These are phyloP conservation scores for Beauveria varroae DNA, from an alignment of 2,329 filamentous ascomycete species.

Conservation along the genomic window DNA sequence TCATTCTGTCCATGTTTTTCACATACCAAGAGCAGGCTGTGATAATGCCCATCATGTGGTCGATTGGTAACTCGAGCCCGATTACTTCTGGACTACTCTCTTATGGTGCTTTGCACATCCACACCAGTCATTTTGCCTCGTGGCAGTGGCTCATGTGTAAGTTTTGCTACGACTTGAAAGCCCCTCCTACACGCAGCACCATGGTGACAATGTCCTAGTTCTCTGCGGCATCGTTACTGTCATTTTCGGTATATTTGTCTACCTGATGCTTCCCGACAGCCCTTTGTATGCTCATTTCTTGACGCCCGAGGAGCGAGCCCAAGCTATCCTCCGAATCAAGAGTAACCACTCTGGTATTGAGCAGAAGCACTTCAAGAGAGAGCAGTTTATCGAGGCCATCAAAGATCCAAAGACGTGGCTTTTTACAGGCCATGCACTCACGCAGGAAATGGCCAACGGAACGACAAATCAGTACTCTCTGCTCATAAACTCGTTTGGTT, in stretches of 20 bases:
- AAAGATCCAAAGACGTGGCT: conserved; percentile 24
- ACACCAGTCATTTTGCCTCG: conserved; percentile 26
- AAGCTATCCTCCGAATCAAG: conserved; percentile 25
- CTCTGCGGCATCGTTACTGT: conserved; percentile 15
- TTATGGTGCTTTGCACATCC: conserved; percentile 25
- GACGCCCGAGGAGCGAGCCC: conserved; percentile 18
- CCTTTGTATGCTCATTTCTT: conserved; percentile 17
- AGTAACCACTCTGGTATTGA: conserved; percentile 26
- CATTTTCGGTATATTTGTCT: conserved; percentile 14
- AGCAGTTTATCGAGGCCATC: conserved; percentile 24
- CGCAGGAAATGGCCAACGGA: conserved; percentile 31
- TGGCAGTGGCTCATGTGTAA: conserved; percentile 33
- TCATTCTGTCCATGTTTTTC: conserved; percentile 28
- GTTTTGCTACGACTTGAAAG: neutral
- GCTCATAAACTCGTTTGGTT: conserved; percentile 37
- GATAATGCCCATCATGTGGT: conserved; percentile 32
- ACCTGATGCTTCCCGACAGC: conserved; percentile 11
- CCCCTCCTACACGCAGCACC: neutral
- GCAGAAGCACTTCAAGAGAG: conserved; percentile 26
- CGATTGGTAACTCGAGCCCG: conserved; percentile 27
- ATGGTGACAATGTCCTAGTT: conserved; percentile 5
- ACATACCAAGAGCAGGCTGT: conserved; percentile 27
- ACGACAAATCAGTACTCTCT: conserved; percentile 33
- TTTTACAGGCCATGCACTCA: conserved; percentile 22
- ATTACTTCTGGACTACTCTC: conserved; percentile 25